Percentiles rank a stretch among this genome's conserved stretches.
These are phyloP conservation scores for Penicillium sp. DNA, from an alignment of 2,329 filamentous ascomycete species.

Conservation along the genomic window DNA sequence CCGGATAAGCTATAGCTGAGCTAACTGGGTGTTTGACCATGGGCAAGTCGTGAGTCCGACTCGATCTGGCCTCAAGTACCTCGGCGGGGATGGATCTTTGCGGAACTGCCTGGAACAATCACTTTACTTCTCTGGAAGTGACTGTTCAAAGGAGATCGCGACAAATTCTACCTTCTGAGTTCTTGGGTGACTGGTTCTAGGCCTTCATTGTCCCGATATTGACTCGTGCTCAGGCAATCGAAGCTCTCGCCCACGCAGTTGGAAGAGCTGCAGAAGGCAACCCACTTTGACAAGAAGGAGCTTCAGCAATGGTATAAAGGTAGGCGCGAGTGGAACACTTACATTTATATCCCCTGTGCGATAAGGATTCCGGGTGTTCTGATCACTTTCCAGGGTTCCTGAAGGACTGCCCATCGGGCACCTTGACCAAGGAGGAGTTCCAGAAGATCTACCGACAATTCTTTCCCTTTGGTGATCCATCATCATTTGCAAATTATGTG, in stretches of 20 bases:
- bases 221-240: conserved; percentile 68
- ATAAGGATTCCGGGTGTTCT: not conserved
- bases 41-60: conserved; percentile 38
- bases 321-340: conserved; percentile 44
- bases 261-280: conserved; percentile 90
- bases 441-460: conserved; percentile 99
- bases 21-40: conserved; percentile 25
- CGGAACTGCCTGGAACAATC: conserved; percentile 5
- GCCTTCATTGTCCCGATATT: not conserved
- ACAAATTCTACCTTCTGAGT: not conserved
- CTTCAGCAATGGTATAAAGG: conserved; percentile 99
- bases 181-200: not conserved
- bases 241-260: conserved; percentile 98
- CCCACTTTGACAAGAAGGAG: conserved; percentile 99
- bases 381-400: conserved; percentile 68
- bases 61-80: conserved; percentile 7
- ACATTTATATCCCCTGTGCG: not conserved
- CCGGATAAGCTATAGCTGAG: not conserved
- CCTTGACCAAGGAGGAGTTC: conserved; percentile 96
- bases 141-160: not conserved
- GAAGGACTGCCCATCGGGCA: conserved; percentile 96
- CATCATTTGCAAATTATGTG: conserved; percentile 96
- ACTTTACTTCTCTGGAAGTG: not conserved
- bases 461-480: conserved; percentile 97
- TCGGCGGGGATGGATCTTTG: not conserved